Conservation (phyloP, 495 filamentous ascomycete species). For the Tuber microsphaerosporum region DNA sequence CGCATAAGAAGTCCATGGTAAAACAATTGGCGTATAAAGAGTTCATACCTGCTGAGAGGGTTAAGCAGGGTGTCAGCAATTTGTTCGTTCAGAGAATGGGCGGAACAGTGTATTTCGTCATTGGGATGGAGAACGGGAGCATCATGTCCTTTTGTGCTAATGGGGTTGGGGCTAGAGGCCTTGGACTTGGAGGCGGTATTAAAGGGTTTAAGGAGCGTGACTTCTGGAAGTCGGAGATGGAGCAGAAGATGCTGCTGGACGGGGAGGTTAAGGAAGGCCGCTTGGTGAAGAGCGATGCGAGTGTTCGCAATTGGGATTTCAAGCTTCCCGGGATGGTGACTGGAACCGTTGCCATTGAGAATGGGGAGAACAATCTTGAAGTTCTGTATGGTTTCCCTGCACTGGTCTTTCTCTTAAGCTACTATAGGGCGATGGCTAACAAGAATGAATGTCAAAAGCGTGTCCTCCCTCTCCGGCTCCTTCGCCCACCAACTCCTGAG, state of each 20-base stretch:
- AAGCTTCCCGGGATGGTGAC: background rate
- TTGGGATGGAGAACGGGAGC: background rate
- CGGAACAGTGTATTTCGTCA: background rate
- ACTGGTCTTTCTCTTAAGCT: background rate
- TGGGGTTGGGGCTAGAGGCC: background rate
- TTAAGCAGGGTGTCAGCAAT: background rate
- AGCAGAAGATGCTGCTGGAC: background rate
- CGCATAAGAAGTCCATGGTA: background rate
- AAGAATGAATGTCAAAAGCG: background rate
- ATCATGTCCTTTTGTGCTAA: background rate
- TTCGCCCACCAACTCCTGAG: background rate
- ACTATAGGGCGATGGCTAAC: background rate
- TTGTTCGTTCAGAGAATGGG: background rate
- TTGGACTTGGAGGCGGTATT: background rate
- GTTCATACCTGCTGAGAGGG: background rate
- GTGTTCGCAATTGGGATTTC: background rate
- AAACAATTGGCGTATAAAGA: background rate
- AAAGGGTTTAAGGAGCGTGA: background rate
- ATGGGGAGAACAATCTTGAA: background rate
- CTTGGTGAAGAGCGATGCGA: background rate
- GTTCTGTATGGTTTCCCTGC: background rate
- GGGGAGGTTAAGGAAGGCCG: background rate
- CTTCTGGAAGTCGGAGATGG: background rate
- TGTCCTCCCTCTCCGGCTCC: background rate
- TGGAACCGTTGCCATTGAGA: background rate